Base-by-base conservation (phyloP, 2,329 filamentous ascomycete species). In the Aschersonia sp. region DNA sequence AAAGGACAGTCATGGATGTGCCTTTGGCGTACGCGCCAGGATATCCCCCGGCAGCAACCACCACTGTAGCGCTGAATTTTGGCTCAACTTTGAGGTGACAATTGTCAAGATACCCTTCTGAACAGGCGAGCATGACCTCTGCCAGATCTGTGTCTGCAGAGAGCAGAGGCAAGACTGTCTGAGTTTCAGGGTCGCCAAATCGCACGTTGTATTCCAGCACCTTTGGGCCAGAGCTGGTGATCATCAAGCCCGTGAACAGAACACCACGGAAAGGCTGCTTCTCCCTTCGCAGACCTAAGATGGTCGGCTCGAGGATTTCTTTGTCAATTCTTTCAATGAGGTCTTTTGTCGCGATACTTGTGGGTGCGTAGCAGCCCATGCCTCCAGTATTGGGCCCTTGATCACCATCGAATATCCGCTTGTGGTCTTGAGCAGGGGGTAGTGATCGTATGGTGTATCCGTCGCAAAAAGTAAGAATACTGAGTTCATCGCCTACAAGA, bases 351-450 rank as follows among this genome's bases (percentile, higher is more conserved):
- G 83, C 81, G 56, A 89, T 82, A 53, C 79, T 84, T 1, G 89
- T 94, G n/a, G 86, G 86, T 12, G 89, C 88, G 65, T 97, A 97
- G 61, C 88, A 95, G 46, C 92, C 92, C 92, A 97, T 97, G 41
- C 92, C 92, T 50, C 90, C 92, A 2, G 92, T 97, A 68, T 97
- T 97, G 39, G 88, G 86, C 1, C 92, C 92, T 45, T 78, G 74
- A 61, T 97, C 90, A 47, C 85, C 87, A 58, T 98, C 92, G 47
- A 84, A 85, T 53, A 94, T 88, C 52, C 88, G 79, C 75, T 98
- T 97, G 72, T 98, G 92, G 63, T 97, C 92, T 65, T 98, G 92
- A 2, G 90, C 90, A 1, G 92, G 83, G 5, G 90, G 90, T 8
- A 97, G 72, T 7, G 84, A 87, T 59, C 79, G 77, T 61, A 94